Evolutionary conservation across 2,329 filamentous ascomycete genomes (phyloP).

Genomic region (Coniella lustricola): DNA sequence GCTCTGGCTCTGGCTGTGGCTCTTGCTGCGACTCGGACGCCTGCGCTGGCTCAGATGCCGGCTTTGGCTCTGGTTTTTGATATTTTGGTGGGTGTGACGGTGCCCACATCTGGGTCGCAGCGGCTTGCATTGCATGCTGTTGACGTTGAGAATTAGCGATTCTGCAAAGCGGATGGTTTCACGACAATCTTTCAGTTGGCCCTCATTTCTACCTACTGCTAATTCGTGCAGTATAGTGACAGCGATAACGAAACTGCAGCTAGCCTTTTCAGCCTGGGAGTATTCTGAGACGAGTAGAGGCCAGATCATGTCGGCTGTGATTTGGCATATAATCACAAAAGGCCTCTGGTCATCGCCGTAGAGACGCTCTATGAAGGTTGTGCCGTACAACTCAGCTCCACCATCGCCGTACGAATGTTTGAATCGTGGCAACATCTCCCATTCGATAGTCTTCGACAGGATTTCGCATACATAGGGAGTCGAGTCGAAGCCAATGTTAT

Average conservation of each 20-base stretch:
- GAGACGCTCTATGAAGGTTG: not conserved
- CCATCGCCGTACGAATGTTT: not conserved
- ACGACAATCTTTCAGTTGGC: too few species aligned
- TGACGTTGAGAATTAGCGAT: too few species aligned
- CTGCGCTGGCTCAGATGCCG: not conserved
- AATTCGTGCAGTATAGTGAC: constrained; percentile 13
- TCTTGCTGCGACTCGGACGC: too few species aligned
- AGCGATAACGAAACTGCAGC: constrained; percentile 4
- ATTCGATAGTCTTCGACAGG: constrained; percentile 1
- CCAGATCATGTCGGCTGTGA: constrained; percentile 8
- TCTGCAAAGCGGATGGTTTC: not conserved
- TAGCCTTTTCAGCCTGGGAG: constrained; percentile 12
- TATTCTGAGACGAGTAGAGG: constrained; percentile 13
- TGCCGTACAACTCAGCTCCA: not conserved
- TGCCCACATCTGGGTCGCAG: too few species aligned
- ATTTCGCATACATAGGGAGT: constrained; percentile 9
- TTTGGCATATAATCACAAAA: not conserved
- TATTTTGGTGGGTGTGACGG: too few species aligned
- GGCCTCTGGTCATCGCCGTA: not conserved
- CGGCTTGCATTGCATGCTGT: too few species aligned
- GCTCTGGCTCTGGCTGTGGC: too few species aligned
- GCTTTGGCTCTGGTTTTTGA: too few species aligned
- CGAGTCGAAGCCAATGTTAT: constrained; percentile 1
- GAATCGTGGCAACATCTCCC: constrained; percentile 1
- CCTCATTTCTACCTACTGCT: constrained; percentile 1